Evolutionary conservation across 257 asterid genomes (phyloP).

Genomic region (Eustoma russellianum): DNA sequence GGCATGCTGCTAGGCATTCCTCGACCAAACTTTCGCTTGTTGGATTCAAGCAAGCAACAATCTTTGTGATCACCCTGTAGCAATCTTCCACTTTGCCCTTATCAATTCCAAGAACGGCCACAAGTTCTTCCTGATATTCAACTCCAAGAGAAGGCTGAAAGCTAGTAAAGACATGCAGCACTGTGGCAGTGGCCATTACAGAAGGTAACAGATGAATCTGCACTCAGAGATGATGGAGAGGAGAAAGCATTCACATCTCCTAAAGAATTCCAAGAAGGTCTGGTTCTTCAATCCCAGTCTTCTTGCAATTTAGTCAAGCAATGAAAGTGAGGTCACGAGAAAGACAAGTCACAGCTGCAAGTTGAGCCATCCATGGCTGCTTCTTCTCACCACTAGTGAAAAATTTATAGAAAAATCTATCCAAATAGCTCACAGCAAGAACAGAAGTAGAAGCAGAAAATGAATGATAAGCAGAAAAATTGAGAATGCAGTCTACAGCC

Average conservation of each 20-base stretch:
- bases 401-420: constrained; percentile 38
- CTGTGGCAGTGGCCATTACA: constrained; percentile 72
- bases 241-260: constrained; percentile 42
- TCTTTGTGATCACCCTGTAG: constrained; percentile 40
- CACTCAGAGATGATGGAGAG: constrained; percentile 46
- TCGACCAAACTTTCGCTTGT: constrained; percentile 41
- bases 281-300: constrained; percentile 29
- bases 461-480: constrained; percentile 36
- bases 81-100: constrained; percentile 64
- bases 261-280: constrained; percentile 24
- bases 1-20: constrained; percentile 26
- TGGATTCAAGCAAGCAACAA: constrained; percentile 23
- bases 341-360: constrained; percentile 71
- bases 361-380: constrained; percentile 69
- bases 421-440: constrained; percentile 66
- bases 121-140: constrained; percentile 44
- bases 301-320: constrained; percentile 41
- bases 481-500: constrained; percentile 60
- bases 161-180: constrained; percentile 53
- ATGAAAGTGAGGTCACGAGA: constrained; percentile 55
- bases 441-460: constrained; percentile 64
- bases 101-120: constrained; percentile 54
- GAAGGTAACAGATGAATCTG: constrained; percentile 57
- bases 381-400: constrained; percentile 18
- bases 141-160: constrained; percentile 43